These are phyloP conservation scores for Pythium coloratum DNA, from an alignment of 352 stramenopile genomes.

Conservation along the genomic window DNA sequence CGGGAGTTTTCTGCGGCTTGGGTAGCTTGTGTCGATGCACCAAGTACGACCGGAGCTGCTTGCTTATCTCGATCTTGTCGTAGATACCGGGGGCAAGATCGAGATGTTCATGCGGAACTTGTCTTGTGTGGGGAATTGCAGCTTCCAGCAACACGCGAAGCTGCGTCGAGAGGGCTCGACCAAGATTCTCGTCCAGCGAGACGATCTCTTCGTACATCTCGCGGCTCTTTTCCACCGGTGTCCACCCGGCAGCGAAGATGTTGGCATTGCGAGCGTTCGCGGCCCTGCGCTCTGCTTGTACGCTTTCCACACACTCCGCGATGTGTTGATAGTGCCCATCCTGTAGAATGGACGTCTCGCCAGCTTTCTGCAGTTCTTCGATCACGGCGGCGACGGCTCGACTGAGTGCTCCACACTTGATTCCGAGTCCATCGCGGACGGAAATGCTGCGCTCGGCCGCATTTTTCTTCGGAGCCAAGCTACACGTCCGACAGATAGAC, in stretches of 20 bases:
- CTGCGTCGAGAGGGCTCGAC: background rate
- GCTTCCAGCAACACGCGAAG: slow-evolving; percentile 1
- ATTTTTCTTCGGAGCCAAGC: background rate
- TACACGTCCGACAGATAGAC: background rate
- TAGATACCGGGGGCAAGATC: background rate
- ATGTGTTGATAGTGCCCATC: background rate
- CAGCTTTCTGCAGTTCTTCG: background rate
- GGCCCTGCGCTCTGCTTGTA: background rate
- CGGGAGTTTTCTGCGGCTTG: background rate
- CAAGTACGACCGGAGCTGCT: background rate
- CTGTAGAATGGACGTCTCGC: background rate
- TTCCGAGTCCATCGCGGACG: background rate
- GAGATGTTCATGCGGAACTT: background rate
- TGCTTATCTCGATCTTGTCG: slow-evolving; percentile 1
- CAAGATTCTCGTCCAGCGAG: background rate
- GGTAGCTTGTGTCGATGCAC: background rate
- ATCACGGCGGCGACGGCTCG: background rate
- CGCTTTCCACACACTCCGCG: background rate
- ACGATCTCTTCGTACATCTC: background rate
- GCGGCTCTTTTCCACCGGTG: background rate
- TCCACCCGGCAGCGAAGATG: background rate
- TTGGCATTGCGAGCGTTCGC: background rate
- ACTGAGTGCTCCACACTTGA: background rate
- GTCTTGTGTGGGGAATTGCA: background rate
- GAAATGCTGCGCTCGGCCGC: background rate